A percentile compares a stretch with the other conserved stretches of the same genome.
phyloP scores from a whole-genome alignment of 331 rosid genomes.

The Rhamnella rubrinervis region DNA sequence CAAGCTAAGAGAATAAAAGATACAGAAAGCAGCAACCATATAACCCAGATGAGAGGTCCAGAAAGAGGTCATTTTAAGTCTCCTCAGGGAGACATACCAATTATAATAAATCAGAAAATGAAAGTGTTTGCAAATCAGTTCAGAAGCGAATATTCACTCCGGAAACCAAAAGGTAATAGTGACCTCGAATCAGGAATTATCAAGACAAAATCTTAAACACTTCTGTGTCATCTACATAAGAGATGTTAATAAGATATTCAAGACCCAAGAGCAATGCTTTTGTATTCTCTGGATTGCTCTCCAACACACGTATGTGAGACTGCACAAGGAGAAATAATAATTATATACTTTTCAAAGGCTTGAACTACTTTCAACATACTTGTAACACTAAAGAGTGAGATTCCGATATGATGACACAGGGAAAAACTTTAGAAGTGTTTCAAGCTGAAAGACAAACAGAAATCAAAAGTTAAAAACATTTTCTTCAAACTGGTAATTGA shows the following conservation, averaged over 20 bases:
- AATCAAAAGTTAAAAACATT: constrained; percentile 9
- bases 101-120: too few relatives aligned
- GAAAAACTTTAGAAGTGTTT: constrained; percentile 90
- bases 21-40: not conserved
- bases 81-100: too few relatives aligned
- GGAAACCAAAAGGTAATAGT: too few relatives aligned
- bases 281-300: constrained; percentile 72
- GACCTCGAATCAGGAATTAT: too few relatives aligned
- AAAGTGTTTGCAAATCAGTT: too few relatives aligned
- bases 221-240: constrained; percentile 95
- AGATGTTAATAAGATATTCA: constrained; percentile 90
- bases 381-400: constrained; percentile 79
- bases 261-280: constrained; percentile 79
- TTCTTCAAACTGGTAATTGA: constrained; percentile 7
- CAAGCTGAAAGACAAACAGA: constrained; percentile 57
- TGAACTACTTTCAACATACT: not conserved
- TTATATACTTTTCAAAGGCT: not conserved
- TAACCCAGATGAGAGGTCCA: not conserved
- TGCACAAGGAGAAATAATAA: constrained; percentile 23
- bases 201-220: constrained; percentile 39
- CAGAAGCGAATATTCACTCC: too few relatives aligned
- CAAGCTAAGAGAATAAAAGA: constrained; percentile 16
- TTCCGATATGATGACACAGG: constrained; percentile 83
- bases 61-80: too few relatives aligned
- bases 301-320: constrained; percentile 87